Evolutionary conservation across 179 eudicot species (phyloP).

Genomic region (Beta corolliflora): DNA sequence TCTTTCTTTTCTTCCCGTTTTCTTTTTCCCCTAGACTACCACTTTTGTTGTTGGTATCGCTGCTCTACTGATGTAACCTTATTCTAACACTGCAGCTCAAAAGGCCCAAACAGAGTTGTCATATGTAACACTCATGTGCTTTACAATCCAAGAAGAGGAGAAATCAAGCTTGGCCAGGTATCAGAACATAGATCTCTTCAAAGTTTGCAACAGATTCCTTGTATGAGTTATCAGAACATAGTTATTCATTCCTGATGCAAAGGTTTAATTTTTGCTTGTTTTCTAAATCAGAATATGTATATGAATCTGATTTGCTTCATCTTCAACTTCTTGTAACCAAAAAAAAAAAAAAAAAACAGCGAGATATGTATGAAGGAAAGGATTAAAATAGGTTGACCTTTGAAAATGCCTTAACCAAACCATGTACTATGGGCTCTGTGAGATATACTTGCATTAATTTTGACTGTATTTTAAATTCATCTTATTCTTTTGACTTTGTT

Average conservation of each 20-base stretch:
- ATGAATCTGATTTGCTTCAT: neutral
- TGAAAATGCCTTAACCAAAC: neutral
- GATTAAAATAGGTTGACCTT: neutral
- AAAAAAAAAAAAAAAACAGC: neutral
- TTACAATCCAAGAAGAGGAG: constrained; percentile 96
- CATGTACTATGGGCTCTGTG: neutral
- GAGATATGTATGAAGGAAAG: neutral
- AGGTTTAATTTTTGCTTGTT: no score
- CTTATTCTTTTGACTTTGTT: neutral
- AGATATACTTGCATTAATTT: neutral
- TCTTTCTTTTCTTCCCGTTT: neutral
- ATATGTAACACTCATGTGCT: constrained; percentile 94
- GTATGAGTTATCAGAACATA: neutral
- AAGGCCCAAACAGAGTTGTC: constrained; percentile 60
- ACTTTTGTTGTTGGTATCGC: neutral
- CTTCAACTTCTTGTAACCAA: neutral
- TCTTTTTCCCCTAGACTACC: neutral
- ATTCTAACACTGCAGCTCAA: constrained; percentile 55
- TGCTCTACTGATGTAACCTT: neutral
- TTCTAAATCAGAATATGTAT: neutral
- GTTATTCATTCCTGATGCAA: no score
- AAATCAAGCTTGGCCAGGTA: constrained; percentile 99
- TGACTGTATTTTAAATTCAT: neutral
- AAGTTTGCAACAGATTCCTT: constrained; percentile 2
- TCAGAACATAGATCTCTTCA: constrained; percentile 6